Evolutionary conservation across 305 asterid species (phyloP).

Genomic region (Ilex paraguariensis): DNA sequence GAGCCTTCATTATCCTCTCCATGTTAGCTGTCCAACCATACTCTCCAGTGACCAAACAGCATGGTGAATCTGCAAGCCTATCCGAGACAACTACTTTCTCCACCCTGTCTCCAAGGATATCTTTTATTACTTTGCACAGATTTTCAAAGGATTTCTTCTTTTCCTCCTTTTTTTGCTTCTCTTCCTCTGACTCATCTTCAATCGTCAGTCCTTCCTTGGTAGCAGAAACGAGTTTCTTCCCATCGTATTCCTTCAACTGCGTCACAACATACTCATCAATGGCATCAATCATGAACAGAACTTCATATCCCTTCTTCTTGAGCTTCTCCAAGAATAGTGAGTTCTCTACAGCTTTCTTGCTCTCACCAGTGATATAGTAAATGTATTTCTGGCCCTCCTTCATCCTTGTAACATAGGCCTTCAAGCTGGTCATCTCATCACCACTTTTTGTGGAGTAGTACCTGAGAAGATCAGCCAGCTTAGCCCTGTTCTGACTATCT

Average conservation of each 20-base stretch:
- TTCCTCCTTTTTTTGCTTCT: slow-evolving; percentile 25
- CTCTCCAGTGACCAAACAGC: slow-evolving; percentile 35
- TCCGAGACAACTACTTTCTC: slow-evolving; percentile 29
- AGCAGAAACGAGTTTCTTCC: slow-evolving; percentile 33
- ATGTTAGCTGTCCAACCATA: slow-evolving; percentile 39
- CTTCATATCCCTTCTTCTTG: slow-evolving; percentile 34
- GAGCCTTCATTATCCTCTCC: slow-evolving; percentile 38
- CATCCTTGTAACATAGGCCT: slow-evolving; percentile 34
- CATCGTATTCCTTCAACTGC: slow-evolving; percentile 29
- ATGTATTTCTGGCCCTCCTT: slow-evolving; percentile 28
- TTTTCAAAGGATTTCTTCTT: slow-evolving; percentile 23
- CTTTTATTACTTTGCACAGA: slow-evolving; percentile 35
- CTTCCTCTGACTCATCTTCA: slow-evolving; percentile 26
- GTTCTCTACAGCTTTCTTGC: slow-evolving; percentile 35
- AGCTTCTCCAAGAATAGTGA: slow-evolving; percentile 34
- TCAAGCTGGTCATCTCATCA: slow-evolving; percentile 36
- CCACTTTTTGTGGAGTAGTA: slow-evolving; percentile 29
- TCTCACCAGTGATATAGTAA: slow-evolving; percentile 32
- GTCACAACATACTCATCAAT: slow-evolving; percentile 28
- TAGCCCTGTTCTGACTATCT: slow-evolving; percentile 25
- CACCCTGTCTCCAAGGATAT: slow-evolving; percentile 28
- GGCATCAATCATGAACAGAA: slow-evolving; percentile 34
- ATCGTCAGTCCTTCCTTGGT: slow-evolving; percentile 39
- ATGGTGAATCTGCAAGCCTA: slow-evolving; percentile 25
- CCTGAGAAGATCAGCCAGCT: slow-evolving; percentile 26